phyloP scores from a whole-genome alignment of 1,284 basidiomycete genomes.

The Xerocomus nothofagi region DNA sequence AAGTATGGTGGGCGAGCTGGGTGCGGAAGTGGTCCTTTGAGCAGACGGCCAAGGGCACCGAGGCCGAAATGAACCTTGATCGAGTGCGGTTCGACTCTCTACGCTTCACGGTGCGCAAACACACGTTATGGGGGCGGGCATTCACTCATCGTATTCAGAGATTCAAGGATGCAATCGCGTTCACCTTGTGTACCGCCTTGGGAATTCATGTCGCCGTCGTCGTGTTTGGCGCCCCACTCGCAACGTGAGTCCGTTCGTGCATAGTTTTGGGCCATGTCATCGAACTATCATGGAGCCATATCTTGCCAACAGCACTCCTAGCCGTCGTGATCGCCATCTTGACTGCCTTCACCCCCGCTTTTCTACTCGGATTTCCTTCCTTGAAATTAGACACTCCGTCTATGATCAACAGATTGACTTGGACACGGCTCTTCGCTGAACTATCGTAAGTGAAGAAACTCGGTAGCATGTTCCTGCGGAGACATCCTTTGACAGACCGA shows the following conservation, averaged over 20 bases:
- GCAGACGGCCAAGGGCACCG: constrained; percentile 26
- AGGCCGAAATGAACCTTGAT: constrained; percentile 43
- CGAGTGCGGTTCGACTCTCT: constrained; percentile 35
- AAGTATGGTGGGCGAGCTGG: constrained; percentile 76
- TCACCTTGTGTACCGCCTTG: constrained; percentile 54
- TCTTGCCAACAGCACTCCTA: constrained; percentile 64
- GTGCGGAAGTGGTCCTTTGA: constrained; percentile 55
- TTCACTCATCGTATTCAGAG: constrained; percentile 22
- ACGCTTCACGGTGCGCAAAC: constrained; percentile 35
- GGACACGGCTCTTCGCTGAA: constrained; percentile 79
- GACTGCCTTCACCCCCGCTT: constrained; percentile 65
- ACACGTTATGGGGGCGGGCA: constrained; percentile 17
- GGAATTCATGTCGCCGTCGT: constrained; percentile 52
- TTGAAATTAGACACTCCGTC: constrained; percentile 42
- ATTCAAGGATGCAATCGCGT: constrained; percentile 48
- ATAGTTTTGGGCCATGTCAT: constrained; percentile 2
- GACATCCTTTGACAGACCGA: constrained; percentile 45
- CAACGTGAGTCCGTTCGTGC: constrained; percentile 44
- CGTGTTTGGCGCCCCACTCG: constrained; percentile 75
- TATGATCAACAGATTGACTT: constrained; percentile 53
- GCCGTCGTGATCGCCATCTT: constrained; percentile 70
- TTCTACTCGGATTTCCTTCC: constrained; percentile 67
- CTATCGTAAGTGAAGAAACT: constrained; percentile 59
- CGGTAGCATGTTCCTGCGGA: constrained; percentile 2
- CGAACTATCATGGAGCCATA: constrained; percentile 40